Evolutionary conservation across 116 monocot species (phyloP), one percentile per base, ranked within the genome.

Genomic region (Trichopus zeylanicus): DNA sequence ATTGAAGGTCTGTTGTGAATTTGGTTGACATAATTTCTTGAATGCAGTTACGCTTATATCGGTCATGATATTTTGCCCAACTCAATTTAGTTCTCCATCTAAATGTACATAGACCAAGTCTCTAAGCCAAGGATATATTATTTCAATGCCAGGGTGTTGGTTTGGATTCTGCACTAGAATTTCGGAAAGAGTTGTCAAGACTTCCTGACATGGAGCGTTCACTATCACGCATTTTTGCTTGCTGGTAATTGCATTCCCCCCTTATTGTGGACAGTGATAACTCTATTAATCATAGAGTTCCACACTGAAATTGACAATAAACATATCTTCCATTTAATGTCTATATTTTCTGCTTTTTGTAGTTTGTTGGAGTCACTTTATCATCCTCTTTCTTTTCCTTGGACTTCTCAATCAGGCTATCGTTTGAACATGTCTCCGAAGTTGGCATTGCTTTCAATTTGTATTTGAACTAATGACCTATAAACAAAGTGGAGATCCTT

Each of bases 171-270:
- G 84, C 77, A 53, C 51, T 81, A 31, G 70, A 89, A 67, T 95
- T 90, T 56, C 68, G 95, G 27, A 90, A 89, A 67, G 81, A 73
- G 27, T 18, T 95, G 37, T 71, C 72, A 26, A 72, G 71, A 51
- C 86, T 95, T 67, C 81, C 90, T 32, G 95, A 95, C 65, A 84
- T 95, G 84, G 95, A 95, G 57, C 90, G 95, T 19, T 65, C 90
- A 55, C 77, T 95, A 38, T 65, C 95, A 38, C 86, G 90, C 28
- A 73, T 90, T 55, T 95, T 90, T 77, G 67, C 74, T 48, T 81
- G 70, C 72, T 81, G 90, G 95, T 90, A 95, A 55, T 10, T 42
- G 42, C 13, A n/a, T n/a, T 16, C n/a, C 3, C 16, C 16, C n/a
- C 42, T 18, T 42, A 12, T 3, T 16, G n/a, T 42, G 13, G 13